Evolutionary conservation across 2,329 filamentous ascomycete genomes (phyloP).

Genomic region (Podosphaera xanthii): DNA sequence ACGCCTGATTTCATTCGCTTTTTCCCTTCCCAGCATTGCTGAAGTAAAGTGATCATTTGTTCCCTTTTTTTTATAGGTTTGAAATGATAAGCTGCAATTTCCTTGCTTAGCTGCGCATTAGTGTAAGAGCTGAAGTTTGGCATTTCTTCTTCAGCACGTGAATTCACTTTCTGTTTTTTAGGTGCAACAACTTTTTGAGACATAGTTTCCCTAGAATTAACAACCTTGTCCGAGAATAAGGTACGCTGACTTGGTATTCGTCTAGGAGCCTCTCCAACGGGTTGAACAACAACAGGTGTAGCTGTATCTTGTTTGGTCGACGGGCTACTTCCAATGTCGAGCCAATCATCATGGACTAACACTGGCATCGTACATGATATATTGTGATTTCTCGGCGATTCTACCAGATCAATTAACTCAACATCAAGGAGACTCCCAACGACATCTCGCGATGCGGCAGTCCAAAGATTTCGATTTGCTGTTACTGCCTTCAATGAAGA

Average conservation of each 20-base stretch:
- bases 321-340: neutral
- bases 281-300: too few relatives aligned
- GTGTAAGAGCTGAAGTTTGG: slow-evolving; percentile 40
- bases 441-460: slow-evolving; percentile 40
- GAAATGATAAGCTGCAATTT: slow-evolving; percentile 44
- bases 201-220: too few relatives aligned
- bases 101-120: slow-evolving; percentile 35
- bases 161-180: too few relatives aligned
- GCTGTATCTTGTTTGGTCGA: too few relatives aligned
- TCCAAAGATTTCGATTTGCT: slow-evolving; percentile 34
- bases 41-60: slow-evolving; percentile 45
- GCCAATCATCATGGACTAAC: neutral
- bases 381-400: slow-evolving; percentile 11
- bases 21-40: slow-evolving; percentile 48
- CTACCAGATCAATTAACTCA: slow-evolving; percentile 31
- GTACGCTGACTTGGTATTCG: too few relatives aligned
- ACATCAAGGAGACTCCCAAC: slow-evolving; percentile 35
- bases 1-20: slow-evolving; percentile 14
- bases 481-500: slow-evolving; percentile 2
- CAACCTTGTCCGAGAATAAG: too few relatives aligned
- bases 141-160: neutral
- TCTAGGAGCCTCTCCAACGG: too few relatives aligned
- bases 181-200: too few relatives aligned
- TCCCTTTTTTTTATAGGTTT: slow-evolving; percentile 45
- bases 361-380: neutral